Conservation (phyloP, 768 basidiomycete species). For the Suillus clintonianus region DNA sequence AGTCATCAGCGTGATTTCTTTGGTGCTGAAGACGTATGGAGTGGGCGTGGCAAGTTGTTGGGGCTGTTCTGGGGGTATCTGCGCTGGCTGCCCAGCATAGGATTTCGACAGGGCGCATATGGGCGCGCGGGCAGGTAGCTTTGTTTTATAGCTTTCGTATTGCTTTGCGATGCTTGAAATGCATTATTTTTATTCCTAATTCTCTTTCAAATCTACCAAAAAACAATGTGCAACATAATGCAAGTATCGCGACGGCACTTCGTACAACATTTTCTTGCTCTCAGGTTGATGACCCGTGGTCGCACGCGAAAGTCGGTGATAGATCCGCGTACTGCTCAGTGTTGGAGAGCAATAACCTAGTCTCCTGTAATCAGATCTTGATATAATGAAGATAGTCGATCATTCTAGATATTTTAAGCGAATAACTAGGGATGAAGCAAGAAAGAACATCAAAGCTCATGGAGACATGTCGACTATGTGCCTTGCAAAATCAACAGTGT, state of each 20-base stretch:
- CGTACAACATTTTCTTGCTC: neutral
- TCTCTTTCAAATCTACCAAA: neutral
- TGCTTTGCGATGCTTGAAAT: neutral
- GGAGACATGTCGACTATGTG: too few species aligned
- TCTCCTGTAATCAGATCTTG: too few species aligned
- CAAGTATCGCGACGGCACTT: neutral
- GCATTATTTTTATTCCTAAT: neutral
- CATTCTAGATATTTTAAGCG: too few species aligned
- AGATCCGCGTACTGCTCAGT: too few species aligned
- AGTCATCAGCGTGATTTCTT: conserved; percentile 78
- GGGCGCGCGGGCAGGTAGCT: neutral
- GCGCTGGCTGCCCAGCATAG: conserved; percentile 63
- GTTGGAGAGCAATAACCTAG: too few species aligned
- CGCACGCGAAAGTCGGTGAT: too few species aligned
- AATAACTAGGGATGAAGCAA: too few species aligned
- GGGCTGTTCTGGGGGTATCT: conserved; percentile 80
- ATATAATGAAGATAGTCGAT: too few species aligned
- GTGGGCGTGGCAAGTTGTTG: conserved; percentile 79
- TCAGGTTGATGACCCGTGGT: too few species aligned
- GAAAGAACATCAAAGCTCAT: too few species aligned
- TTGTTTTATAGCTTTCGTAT: neutral
- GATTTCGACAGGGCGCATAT: neutral
- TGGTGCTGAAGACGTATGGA: conserved; percentile 74
- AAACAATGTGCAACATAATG: neutral
- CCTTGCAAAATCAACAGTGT: too few species aligned